Evolutionary conservation across 345 rosid genomes (phyloP), one percentile per base, ranked within the genome.

Genomic region (Citrus hindsii): DNA sequence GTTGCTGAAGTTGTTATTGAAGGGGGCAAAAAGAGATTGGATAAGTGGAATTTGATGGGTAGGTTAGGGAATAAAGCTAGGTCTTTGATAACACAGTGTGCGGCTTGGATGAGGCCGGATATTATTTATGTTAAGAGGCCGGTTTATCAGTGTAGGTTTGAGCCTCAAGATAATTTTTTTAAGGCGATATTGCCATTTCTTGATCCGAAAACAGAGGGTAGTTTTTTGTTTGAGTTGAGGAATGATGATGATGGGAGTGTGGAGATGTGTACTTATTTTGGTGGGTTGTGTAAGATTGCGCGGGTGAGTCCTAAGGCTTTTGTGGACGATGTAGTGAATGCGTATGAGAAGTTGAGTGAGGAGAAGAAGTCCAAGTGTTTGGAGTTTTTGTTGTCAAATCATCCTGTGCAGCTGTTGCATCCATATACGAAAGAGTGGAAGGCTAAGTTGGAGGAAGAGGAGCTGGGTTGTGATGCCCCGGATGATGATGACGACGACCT

Each of bases 101-200:
- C 98, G 0, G 98, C 95, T 51, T 92, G 99, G 99, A 87, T 92
- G 88, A 89, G 99, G 77, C 99, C 98, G 0, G 99, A 95, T 79
- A 91, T 92, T 33, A 81, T 95, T 33, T 93, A 91, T 83, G 98
- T 95, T 33, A 95, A 95, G 90, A 91, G 88, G 84, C 97, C 97
- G 0, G 97, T 92, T 74, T 95, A 84, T 84, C 97, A 95, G 79
- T 90, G 95, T 64, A 90, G 99, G 82, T 95, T 93, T 78, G 97
- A 93, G 87, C 95, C 94, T 64, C 97, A 93, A 75, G 94, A 88
- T 28, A 84, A 85, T 30, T 92, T 93, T 69, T 95, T 92, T n/a
- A 85, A 79, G 76, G 88, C 87, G 4, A 77, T 95, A 79, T 12
- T 80, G 7, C 93, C 92, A 0, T 88, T 85, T 78, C 82, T 95